phyloP scores from a whole-genome alignment of 257 asterid species.

The Gentiana dahurica region DNA sequence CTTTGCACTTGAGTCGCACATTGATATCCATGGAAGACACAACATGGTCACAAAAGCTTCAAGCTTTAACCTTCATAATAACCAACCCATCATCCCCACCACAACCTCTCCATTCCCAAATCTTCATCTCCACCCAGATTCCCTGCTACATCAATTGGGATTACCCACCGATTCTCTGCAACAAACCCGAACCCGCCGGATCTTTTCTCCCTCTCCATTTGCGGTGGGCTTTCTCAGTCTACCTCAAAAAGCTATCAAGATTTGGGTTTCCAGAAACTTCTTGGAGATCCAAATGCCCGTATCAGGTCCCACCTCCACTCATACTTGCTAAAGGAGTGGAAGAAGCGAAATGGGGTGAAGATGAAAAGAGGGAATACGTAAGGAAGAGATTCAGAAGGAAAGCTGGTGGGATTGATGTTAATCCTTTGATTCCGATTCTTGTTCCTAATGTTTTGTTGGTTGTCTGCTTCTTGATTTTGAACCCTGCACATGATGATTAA shows the following conservation, averaged over 20 bases:
- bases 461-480: slow-evolving; percentile 39
- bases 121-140: slow-evolving; percentile 55
- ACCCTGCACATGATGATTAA: slow-evolving; percentile 23
- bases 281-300: slow-evolving; percentile 91
- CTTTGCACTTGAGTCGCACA: too few species aligned
- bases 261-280: slow-evolving; percentile 51
- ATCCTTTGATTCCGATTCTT: slow-evolving; percentile 47
- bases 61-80: slow-evolving; percentile 66
- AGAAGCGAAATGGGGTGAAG: slow-evolving; percentile 66
- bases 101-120: slow-evolving; percentile 49
- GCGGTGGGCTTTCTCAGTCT: slow-evolving; percentile 46
- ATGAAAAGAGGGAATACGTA: slow-evolving; percentile 42
- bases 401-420: slow-evolving; percentile 28
- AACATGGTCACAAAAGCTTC: slow-evolving; percentile 56
- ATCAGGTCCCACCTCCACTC: slow-evolving; percentile 57
- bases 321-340: slow-evolving; percentile 62
- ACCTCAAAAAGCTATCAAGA: slow-evolving; percentile 37
- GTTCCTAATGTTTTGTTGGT: slow-evolving; percentile 57
- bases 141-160: slow-evolving; percentile 94
- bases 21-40: slow-evolving; percentile 42
- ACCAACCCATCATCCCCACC: slow-evolving; percentile 60
- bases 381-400: slow-evolving; percentile 41
- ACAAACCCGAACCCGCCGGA: slow-evolving; percentile 10
- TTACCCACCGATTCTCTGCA: slow-evolving; percentile 86
- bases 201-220: slow-evolving; percentile 23